These are phyloP conservation scores for Diaporthe aspalathi DNA, from an alignment of 2,329 filamentous ascomycete genomes.

Conservation along the genomic window DNA sequence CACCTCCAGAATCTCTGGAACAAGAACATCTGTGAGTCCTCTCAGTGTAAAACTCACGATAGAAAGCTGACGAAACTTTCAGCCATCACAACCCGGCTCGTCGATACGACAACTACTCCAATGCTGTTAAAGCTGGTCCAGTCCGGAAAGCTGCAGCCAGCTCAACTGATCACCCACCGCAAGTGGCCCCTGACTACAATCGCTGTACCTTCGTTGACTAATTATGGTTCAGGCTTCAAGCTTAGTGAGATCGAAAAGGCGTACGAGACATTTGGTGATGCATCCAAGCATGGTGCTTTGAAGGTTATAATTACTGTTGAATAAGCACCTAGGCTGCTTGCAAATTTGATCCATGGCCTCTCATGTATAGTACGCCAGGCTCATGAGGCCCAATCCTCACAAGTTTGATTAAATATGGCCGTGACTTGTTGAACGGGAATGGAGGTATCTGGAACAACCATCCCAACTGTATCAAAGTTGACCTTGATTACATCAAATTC, in stretches of 20 bases:
- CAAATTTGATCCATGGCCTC: too few relatives aligned
- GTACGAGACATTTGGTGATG: constrained; percentile 56
- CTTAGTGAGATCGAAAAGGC: constrained; percentile 57
- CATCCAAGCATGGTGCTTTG: constrained; percentile 55
- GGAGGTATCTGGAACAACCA: too few relatives aligned
- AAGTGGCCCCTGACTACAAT: constrained; percentile 38
- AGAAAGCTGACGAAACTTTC: constrained; percentile 36
- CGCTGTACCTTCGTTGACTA: not conserved
- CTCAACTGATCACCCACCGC: constrained; percentile 59
- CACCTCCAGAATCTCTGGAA: constrained; percentile 66
- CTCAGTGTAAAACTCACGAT: constrained; percentile 40
- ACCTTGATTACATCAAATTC: too few relatives aligned
- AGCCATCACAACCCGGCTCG: constrained; percentile 59
- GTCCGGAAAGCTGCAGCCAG: constrained; percentile 54
- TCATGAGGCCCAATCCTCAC: too few relatives aligned
- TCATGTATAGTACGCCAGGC: too few relatives aligned
- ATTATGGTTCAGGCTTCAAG: constrained; percentile 49
- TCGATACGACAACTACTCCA: constrained; percentile 60
- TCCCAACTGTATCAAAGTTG: too few relatives aligned
- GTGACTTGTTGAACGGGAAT: too few relatives aligned
- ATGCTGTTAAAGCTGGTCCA: constrained; percentile 60
- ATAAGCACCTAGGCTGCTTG: not conserved
- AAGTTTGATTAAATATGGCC: too few relatives aligned
- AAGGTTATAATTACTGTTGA: constrained; percentile 56
- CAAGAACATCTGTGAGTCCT: constrained; percentile 59